phyloP scores from a whole-genome alignment of 1,139 yeast species.

The Taphrina pruni region DNA sequence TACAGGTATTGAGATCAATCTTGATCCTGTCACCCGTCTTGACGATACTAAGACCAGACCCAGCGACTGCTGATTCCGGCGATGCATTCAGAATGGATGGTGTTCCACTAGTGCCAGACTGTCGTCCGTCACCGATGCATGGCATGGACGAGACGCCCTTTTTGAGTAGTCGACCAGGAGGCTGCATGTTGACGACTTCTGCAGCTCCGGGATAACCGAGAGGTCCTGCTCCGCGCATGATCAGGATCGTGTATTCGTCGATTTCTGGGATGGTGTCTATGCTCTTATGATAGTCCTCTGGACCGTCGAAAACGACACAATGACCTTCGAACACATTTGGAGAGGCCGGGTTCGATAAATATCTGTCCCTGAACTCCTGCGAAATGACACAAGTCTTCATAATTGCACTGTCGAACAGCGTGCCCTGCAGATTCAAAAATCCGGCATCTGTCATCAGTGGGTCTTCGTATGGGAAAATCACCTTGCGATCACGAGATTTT shows the following conservation, averaged over 20 bases:
- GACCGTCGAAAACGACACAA: slow-evolving; percentile 47
- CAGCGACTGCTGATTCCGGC: slow-evolving; percentile 47
- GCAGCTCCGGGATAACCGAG: slow-evolving; percentile 49
- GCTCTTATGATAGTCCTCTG: slow-evolving; percentile 46
- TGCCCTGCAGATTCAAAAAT: slow-evolving; percentile 47
- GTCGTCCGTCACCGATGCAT: slow-evolving; percentile 48
- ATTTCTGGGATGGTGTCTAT: slow-evolving; percentile 44
- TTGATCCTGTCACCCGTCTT: slow-evolving; percentile 46
- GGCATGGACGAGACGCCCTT: slow-evolving; percentile 46
- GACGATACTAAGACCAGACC: slow-evolving; percentile 45
- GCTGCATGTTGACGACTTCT: slow-evolving; percentile 48
- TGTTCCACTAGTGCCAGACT: slow-evolving; percentile 48
- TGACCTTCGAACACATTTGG: slow-evolving; percentile 48
- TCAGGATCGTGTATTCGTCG: slow-evolving; percentile 46
- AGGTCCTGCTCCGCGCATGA: slow-evolving; percentile 48
- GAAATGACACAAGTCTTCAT: slow-evolving; percentile 49
- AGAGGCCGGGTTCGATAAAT: slow-evolving; percentile 45
- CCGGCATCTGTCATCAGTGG: slow-evolving; percentile 46
- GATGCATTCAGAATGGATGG: slow-evolving; percentile 48
- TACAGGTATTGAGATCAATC: slow-evolving; percentile 45
- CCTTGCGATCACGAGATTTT: slow-evolving; percentile 44
- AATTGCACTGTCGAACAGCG: slow-evolving; percentile 47
- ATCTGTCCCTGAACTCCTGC: slow-evolving; percentile 45
- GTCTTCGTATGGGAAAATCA: slow-evolving; percentile 45
- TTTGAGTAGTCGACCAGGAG: slow-evolving; percentile 46